phyloP scores from a whole-genome alignment of 805 yeast species.

The Metschnikowia corniflorae region DNA sequence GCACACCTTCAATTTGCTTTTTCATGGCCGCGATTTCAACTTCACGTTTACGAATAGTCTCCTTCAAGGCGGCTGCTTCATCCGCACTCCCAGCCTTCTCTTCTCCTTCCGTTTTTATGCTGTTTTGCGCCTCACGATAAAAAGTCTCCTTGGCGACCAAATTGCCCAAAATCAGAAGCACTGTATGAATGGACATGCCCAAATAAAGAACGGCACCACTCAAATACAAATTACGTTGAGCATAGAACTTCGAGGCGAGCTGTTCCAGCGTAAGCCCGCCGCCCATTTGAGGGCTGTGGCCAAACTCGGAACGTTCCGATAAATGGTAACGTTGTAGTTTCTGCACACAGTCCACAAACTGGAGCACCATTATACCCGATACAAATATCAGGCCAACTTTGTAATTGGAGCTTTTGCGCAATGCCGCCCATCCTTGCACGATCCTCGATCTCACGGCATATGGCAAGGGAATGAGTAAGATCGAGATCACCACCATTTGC shows the following conservation, averaged over 20 bases:
- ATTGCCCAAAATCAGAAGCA: constrained; percentile 49
- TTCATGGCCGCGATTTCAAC: constrained; percentile 45
- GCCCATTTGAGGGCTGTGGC: constrained; percentile 9
- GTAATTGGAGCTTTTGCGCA: constrained; percentile 38
- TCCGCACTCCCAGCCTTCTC: too few species aligned
- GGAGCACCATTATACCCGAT: constrained; percentile 41
- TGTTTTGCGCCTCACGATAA: constrained; percentile 19
- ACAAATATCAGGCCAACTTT: constrained; percentile 44
- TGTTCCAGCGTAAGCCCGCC: constrained; percentile 42
- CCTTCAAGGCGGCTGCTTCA: constrained; percentile 34
- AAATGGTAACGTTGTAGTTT: constrained; percentile 29
- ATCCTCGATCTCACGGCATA: constrained; percentile 42
- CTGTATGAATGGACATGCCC: constrained; percentile 51
- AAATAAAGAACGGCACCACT: constrained; percentile 61
- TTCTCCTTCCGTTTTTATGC: constrained; percentile 3
- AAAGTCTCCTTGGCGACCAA: constrained; percentile 44
- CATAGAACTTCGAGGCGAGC: constrained; percentile 56
- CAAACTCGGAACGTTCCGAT: constrained; percentile 22
- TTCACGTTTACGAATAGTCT: constrained; percentile 37
- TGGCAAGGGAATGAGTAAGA: constrained; percentile 57
- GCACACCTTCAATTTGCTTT: constrained; percentile 51
- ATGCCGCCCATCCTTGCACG: constrained; percentile 32
- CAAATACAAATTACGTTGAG: constrained; percentile 60
- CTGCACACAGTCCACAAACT: constrained; percentile 54
- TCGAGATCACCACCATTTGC: constrained; percentile 49